Conservation (phyloP, 805 yeast genomes). For the Kluyveromyces siamensis region DNA sequence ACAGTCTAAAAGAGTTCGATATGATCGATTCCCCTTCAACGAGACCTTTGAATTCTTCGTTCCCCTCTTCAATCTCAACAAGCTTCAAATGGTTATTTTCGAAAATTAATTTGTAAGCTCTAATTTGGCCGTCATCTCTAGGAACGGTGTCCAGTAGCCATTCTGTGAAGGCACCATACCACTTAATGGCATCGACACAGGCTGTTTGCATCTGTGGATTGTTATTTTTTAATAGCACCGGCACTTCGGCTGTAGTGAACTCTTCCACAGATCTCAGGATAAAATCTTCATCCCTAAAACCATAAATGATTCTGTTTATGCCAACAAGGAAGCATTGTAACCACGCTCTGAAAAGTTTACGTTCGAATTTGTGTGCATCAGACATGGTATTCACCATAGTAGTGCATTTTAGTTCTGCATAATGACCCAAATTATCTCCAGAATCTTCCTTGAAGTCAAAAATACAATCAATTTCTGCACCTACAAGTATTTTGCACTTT, state of each 20-base stretch:
- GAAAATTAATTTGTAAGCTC: constrained; percentile 45
- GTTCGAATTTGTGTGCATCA: constrained; percentile 60
- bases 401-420: constrained; percentile 77
- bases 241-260: constrained; percentile 69
- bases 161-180: constrained; percentile 77
- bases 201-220: constrained; percentile 40
- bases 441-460: constrained; percentile 57
- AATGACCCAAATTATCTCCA: constrained; percentile 53
- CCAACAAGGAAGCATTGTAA: constrained; percentile 89
- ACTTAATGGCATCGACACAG: constrained; percentile 72
- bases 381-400: constrained; percentile 44
- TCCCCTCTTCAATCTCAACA: constrained; percentile 34
- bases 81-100: constrained; percentile 44
- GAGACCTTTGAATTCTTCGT: constrained; percentile 31
- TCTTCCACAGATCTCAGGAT: constrained; percentile 64
- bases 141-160: constrained; percentile 61
- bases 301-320: constrained; percentile 70
- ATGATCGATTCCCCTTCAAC: constrained; percentile 33
- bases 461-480: constrained; percentile 89
- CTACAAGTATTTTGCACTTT: constrained; percentile 52
- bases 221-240: constrained; percentile 48
- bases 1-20: constrained; percentile 41
- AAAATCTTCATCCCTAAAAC: constrained; percentile 71
- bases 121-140: constrained; percentile 42
- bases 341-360: constrained; percentile 76